phyloP scores from a whole-genome alignment of 2,329 filamentous ascomycete species.

The Uncinocarpus reesii region DNA sequence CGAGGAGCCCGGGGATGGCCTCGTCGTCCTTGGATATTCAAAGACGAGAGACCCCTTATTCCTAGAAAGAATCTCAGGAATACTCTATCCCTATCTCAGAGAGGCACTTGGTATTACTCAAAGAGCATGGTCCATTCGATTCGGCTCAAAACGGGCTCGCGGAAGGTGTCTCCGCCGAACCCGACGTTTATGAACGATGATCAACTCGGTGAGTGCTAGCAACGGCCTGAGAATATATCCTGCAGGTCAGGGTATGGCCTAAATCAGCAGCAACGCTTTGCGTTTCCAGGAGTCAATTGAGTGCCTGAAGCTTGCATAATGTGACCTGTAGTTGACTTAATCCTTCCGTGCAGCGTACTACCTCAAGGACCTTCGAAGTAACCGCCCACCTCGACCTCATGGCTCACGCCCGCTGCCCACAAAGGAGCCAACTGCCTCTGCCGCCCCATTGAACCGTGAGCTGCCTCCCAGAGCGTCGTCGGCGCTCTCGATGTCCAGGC shows the following conservation, averaged over 20 bases:
- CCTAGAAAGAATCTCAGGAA: too few species aligned
- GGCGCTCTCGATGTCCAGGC: conserved; percentile 32
- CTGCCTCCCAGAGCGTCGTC: conserved; percentile 36
- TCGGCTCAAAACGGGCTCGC: conserved; percentile 28
- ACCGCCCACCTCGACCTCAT: conserved; percentile 47
- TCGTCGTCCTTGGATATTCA: too few species aligned
- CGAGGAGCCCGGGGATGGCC: too few species aligned
- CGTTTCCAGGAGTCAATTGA: background rate
- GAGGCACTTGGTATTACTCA: background rate
- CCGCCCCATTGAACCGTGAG: conserved; percentile 21
- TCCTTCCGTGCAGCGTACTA: conserved; percentile 42
- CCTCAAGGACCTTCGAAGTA: conserved; percentile 49
- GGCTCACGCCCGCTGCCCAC: conserved; percentile 51
- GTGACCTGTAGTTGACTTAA: conserved; percentile 15
- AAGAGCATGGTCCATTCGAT: conserved; percentile 32
- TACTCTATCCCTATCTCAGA: too few species aligned
- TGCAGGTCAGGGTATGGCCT: too few species aligned
- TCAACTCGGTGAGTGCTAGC: conserved; percentile 35
- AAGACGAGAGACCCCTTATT: background rate
- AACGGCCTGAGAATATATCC: background rate
- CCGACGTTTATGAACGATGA: conserved; percentile 39
- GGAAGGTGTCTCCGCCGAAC: conserved; percentile 39
- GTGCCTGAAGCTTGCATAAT: background rate
- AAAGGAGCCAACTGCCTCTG: conserved; percentile 30
- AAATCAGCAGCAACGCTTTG: too few species aligned